phyloP scores from a whole-genome alignment of 495 filamentous ascomycete genomes.

The Penicillium goetzii region DNA sequence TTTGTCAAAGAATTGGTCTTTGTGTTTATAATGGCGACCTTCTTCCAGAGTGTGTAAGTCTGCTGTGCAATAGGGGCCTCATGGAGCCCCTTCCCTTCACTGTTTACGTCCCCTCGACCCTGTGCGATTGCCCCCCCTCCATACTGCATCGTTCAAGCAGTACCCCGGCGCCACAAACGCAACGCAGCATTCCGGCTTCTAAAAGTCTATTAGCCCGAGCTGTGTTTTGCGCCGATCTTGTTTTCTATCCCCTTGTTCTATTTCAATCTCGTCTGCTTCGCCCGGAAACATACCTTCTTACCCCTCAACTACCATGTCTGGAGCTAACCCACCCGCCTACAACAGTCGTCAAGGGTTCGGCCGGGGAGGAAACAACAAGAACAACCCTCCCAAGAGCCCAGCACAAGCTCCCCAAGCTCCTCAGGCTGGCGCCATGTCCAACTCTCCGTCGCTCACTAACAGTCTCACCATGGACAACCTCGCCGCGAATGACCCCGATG shows the following conservation, averaged over 20 bases:
- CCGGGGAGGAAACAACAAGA: constrained; percentile 57
- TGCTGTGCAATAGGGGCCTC: constrained; percentile 12
- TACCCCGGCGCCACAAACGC: constrained; percentile 30
- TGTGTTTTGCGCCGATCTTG: neutral
- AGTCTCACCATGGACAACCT: constrained; percentile 55
- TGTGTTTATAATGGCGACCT: constrained; percentile 62
- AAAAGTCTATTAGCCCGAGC: constrained; percentile 19
- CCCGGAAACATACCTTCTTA: constrained; percentile 2
- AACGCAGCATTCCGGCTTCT: constrained; percentile 26
- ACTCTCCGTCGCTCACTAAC: constrained; percentile 59
- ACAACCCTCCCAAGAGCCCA: constrained; percentile 52
- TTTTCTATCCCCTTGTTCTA: neutral
- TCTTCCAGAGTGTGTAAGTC: constrained; percentile 82
- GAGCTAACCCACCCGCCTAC: constrained; percentile 48
- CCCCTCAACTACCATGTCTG: constrained; percentile 9
- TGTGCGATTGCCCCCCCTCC: constrained; percentile 24
- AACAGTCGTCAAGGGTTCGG: constrained; percentile 57
- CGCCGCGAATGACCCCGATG: constrained; percentile 56
- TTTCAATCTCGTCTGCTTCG: constrained; percentile 14
- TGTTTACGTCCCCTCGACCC: constrained; percentile 19
- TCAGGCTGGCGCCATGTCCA: constrained; percentile 53
- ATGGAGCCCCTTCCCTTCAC: constrained; percentile 8
- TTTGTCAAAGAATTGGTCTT: constrained; percentile 6
- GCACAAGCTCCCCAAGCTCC: constrained; percentile 54
- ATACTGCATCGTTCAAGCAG: constrained; percentile 27